Base-by-base conservation (phyloP, 345 rosid species). In the Eucalyptus regnans region DNA sequence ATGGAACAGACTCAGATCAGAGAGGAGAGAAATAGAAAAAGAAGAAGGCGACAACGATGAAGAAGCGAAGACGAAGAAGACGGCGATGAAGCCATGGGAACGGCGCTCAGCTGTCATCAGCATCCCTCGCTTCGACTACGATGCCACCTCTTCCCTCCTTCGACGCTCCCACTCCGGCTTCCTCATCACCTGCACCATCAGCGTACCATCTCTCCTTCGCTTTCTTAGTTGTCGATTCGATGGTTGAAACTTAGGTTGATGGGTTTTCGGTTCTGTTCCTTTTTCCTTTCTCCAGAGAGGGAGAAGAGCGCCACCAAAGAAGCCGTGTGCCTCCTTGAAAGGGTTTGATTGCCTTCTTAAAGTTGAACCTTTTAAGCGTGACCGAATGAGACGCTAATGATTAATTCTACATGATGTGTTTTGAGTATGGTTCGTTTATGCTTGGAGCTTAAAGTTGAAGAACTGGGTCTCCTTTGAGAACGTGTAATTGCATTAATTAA, bases 301-400 rank as follows among this genome's bases (percentile, higher is more conserved):
- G 99, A 96, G 93, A 96, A 97, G 87, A 96, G 98, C 91, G 99
- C 99, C 43, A 97, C 99, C 7, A 96, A 96, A 92, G 99, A 96
- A 91, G 97, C 93, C 87, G 95, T 97, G 87, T 89, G 95, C 87
- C 95, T 96, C 91, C 97, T 97, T 89, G 94, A 94, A 31, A 94
- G 93, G 96, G 99, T 95, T 68, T 64, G 15, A 58, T 58, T 58
- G n/a, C 64, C 64, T 58, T 5, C n/a, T 58, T 58, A 11, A 60
- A 60, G 66, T 60, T 25, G 66, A 60, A 27, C 66, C 66, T 27
- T 60, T 60, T 60, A 27, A 60, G 31, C 64, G 66, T 60, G 15
- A 60, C 66, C 12, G 15, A 25, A 27, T 27, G 66, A 60, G 66
- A 29, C 13, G 68, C 33, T 16, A 50, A 5, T 50, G 52, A 50